Conservation (phyloP, 306 rosid species). For the Sindora glabra region DNA sequence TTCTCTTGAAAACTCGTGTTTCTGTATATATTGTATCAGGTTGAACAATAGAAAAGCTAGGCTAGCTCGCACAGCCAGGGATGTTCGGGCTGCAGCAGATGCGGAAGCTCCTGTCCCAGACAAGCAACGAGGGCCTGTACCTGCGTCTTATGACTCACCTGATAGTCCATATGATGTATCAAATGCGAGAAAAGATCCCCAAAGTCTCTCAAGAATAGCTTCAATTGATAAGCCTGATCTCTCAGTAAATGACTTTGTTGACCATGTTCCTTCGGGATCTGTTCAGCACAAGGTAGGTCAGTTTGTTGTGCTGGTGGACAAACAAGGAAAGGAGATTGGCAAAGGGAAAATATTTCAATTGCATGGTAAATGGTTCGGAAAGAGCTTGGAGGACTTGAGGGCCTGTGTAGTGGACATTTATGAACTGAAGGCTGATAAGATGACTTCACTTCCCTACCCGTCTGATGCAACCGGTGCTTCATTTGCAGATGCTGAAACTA, state of each 20-base stretch:
- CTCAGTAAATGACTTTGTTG: constrained; percentile 24
- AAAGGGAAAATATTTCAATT: constrained; percentile 38
- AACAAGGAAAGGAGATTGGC: constrained; percentile 36
- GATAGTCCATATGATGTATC: constrained; percentile 44
- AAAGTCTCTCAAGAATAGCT: constrained; percentile 12
- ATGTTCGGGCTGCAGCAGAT: constrained; percentile 44
- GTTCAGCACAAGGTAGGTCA: constrained; percentile 37
- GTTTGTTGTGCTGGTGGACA: constrained; percentile 21
- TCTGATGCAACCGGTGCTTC: constrained; percentile 36
- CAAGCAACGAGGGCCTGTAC: constrained; percentile 39
- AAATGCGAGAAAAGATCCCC: constrained; percentile 33
- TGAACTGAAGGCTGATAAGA: constrained; percentile 35
- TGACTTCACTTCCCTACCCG: constrained; percentile 30
- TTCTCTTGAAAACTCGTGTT: neutral
- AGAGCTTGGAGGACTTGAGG: constrained; percentile 32
- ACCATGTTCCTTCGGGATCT: constrained; percentile 27
- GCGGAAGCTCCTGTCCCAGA: constrained; percentile 40
- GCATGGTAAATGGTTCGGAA: constrained; percentile 38
- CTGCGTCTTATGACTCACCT: constrained; percentile 35
- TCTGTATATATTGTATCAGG: constrained; percentile 36
- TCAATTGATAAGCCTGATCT: constrained; percentile 17
- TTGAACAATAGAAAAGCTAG: constrained; percentile 91
- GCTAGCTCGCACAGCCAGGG: constrained; percentile 78
- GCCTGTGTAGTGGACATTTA: constrained; percentile 34
- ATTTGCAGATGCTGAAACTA: constrained; percentile 42